These are phyloP conservation scores for Kuraishia piskuri DNA, from an alignment of 805 yeast genomes.

Conservation along the genomic window DNA sequence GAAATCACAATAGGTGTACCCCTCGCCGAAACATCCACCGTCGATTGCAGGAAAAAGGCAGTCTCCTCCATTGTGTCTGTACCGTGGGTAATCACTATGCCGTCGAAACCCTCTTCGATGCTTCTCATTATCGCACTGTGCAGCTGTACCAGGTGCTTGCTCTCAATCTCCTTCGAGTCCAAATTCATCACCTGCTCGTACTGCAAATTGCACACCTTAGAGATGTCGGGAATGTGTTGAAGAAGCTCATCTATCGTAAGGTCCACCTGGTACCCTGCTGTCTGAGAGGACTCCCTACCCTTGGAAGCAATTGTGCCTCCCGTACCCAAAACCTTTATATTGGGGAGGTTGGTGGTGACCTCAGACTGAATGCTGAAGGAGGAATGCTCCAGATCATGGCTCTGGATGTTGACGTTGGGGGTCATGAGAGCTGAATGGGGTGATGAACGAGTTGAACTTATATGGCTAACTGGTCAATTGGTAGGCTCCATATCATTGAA, in stretches of 20 bases:
- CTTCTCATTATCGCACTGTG: constrained; percentile 37
- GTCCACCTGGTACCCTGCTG: constrained; percentile 48
- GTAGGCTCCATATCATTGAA: too few species aligned
- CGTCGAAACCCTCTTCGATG: constrained; percentile 35
- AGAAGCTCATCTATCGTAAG: constrained; percentile 43
- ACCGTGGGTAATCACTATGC: constrained; percentile 64
- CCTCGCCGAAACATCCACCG: constrained; percentile 30
- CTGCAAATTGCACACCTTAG: constrained; percentile 43
- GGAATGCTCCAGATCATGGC: neutral
- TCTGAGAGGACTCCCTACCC: constrained; percentile 35
- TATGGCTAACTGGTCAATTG: neutral
- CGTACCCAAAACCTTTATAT: constrained; percentile 42
- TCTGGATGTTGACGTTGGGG: neutral
- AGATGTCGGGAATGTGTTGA: constrained; percentile 46
- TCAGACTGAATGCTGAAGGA: constrained; percentile 3
- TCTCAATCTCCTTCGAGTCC: constrained; percentile 51
- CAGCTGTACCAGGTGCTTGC: constrained; percentile 33
- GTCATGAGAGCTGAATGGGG: neutral
- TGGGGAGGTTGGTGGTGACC: constrained; percentile 11
- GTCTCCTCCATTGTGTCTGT: constrained; percentile 66
- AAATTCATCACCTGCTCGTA: constrained; percentile 57
- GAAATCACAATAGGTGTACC: constrained; percentile 54
- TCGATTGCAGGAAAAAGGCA: constrained; percentile 50
- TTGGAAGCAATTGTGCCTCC: constrained; percentile 56
- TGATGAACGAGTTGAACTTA: neutral